Evolutionary conservation across 2,329 filamentous ascomycete species (phyloP), one percentile per base, ranked within the genome.

Genomic region (Parascedosporium putredinis): DNA sequence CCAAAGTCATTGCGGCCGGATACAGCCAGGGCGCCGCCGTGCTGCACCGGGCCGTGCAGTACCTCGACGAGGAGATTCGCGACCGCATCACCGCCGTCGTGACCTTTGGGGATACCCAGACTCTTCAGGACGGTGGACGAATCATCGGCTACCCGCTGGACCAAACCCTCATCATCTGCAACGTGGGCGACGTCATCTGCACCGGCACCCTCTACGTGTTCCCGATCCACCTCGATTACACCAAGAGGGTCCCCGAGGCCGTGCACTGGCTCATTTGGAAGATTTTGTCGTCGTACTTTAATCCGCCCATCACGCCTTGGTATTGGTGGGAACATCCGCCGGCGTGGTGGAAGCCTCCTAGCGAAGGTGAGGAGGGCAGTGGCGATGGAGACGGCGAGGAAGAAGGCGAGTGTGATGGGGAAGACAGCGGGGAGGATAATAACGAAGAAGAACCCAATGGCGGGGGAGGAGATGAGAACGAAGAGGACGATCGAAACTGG

Each of bases 131-230:
- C 53, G 56, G 60, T 20, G 65, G 60, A 16, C 60, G 61, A 45
- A 67, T 69, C 49, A 54, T 55, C 31, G 59, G 62, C 34, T 69
- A 62, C 55, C 61, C 64, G 20, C 44, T 54, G 12, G 61, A 64
- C 44, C 61, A 64, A 56, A 67, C 64, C 46, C 61, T 65, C 36
- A 63, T 69, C 54, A 68, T 69, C 58, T 70, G 67, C 59, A 68
- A 68, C 54, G 12, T 51, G 7, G 65, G 65, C 46, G 67, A 70
- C 51, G 57, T 59, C 25, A 60, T 69, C 49, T 70, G 67, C 58
- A 52, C 51, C 3, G 64, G 66, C 45, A 62, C 56, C 1, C 58
- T 70, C 9, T 58, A 55, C 24, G 61, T 68, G 9, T 61, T 60
- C 33, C 58, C 63, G 1, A 58, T 63, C 4, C 67, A 69, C 47